Conservation (phyloP, 805 yeast genomes). For the Candida taoyuanica region DNA sequence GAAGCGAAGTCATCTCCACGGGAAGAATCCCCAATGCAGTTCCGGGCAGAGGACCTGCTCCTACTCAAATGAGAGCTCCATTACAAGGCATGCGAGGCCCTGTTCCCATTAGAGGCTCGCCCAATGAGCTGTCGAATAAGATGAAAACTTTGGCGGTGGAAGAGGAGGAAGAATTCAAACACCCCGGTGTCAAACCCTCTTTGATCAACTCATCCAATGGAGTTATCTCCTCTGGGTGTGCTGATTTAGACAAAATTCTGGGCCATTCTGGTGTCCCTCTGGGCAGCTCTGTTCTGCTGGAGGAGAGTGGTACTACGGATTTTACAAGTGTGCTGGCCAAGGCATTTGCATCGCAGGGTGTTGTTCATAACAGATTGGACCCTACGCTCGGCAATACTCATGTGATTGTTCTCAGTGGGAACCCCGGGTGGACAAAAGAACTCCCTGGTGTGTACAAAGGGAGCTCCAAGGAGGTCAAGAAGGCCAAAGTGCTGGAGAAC, state of each 20-base stretch:
- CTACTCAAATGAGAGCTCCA: not conserved
- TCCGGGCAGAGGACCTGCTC: constrained; percentile 14
- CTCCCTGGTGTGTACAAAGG: constrained; percentile 78
- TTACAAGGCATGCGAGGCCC: constrained; percentile 1
- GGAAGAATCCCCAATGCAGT: constrained; percentile 3
- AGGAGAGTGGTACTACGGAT: constrained; percentile 87
- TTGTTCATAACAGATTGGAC: constrained; percentile 54
- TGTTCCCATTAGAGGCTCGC: constrained; percentile 6
- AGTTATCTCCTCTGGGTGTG: constrained; percentile 67
- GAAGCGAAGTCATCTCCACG: not conserved
- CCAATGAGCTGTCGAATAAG: constrained; percentile 2
- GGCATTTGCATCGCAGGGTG: constrained; percentile 72
- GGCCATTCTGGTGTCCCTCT: constrained; percentile 84
- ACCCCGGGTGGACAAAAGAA: constrained; percentile 56
- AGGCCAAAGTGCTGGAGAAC: constrained; percentile 48
- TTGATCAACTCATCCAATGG: constrained; percentile 65
- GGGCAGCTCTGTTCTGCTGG: constrained; percentile 64
- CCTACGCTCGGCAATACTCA: constrained; percentile 44
- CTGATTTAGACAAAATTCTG: constrained; percentile 68
- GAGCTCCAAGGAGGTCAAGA: constrained; percentile 59
- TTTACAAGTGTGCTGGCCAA: constrained; percentile 68
- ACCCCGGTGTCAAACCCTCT: constrained; percentile 72
- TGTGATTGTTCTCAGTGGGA: constrained; percentile 57
- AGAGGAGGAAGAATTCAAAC: constrained; percentile 19
- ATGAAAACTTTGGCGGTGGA: constrained; percentile 7